These are phyloP conservation scores for Gossypium laxum DNA, from an alignment of 441 rosid genomes.

Conservation along the genomic window DNA sequence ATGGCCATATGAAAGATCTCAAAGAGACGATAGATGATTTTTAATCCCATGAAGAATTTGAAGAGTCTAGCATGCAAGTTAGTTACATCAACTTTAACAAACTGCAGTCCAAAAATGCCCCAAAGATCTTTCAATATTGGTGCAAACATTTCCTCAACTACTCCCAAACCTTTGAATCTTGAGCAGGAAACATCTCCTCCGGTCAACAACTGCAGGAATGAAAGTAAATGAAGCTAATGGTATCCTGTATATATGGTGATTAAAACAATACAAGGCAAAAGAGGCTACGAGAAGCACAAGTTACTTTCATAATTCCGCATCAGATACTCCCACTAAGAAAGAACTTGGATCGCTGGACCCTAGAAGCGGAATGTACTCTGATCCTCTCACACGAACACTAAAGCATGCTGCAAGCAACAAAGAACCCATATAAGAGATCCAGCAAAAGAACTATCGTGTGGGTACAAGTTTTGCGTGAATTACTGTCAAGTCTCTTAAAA, in stretches of 20 bases:
- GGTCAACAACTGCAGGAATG: not conserved
- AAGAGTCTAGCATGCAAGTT: not conserved
- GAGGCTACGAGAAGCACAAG: not conserved
- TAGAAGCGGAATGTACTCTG: slow-evolving; percentile 56
- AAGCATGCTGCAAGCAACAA: slow-evolving; percentile 65
- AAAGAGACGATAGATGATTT: not conserved
- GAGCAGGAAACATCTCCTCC: not conserved
- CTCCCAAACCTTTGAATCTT: not conserved
- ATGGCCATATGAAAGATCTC: not conserved
- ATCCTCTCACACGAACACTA: slow-evolving; percentile 74
- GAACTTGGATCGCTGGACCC: slow-evolving; percentile 50
- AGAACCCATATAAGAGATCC: slow-evolving; percentile 13
- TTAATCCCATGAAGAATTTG: not conserved
- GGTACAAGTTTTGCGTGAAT: not conserved
- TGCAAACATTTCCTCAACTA: not conserved
- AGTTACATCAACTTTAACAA: not conserved
- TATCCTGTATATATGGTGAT: not conserved
- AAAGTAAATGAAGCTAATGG: not conserved
- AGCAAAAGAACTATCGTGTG: not conserved
- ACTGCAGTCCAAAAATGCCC: not conserved
- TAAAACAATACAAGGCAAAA: not conserved
- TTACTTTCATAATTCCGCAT: slow-evolving; percentile 36
- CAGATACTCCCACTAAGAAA: slow-evolving; percentile 39
- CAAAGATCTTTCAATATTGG: not conserved
- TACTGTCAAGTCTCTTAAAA: not conserved